Conservation (phyloP, 148 eudicot species). For the Vaccinium myrtillus region DNA sequence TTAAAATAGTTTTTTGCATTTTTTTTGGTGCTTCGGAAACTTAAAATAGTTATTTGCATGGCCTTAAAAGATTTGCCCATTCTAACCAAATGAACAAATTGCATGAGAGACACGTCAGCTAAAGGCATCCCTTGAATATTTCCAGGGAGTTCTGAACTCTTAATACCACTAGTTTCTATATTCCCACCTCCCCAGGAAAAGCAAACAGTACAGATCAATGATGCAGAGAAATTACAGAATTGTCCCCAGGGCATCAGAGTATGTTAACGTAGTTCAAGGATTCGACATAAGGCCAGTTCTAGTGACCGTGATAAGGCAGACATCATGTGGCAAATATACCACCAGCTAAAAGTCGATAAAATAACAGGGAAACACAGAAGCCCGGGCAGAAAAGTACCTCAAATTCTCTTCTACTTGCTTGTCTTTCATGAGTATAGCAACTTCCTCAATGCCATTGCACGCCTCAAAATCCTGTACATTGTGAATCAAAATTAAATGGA, state of each 20-base stretch:
- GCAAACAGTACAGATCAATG: not conserved
- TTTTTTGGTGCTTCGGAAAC: too few species aligned
- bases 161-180: not conserved
- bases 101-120: not conserved
- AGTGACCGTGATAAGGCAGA: too few species aligned
- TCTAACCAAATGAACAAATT: not conserved
- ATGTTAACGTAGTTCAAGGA: not conserved
- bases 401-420: slow-evolving; percentile 86
- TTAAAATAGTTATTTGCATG: not conserved
- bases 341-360: not conserved
- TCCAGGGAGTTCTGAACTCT: not conserved
- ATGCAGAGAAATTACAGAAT: not conserved
- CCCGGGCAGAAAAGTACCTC: slow-evolving; percentile 45
- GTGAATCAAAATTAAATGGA: slow-evolving; percentile 7
- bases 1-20: too few species aligned
- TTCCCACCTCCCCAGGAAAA: not conserved
- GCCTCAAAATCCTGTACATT: slow-evolving; percentile 72
- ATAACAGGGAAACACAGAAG: not conserved
- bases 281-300: not conserved
- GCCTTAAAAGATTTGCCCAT: not conserved
- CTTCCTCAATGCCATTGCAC: slow-evolving; percentile 91
- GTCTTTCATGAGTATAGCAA: slow-evolving; percentile 82
- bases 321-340: too few species aligned
- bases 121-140: not conserved
- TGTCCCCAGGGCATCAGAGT: not conserved